A percentile compares a stretch with the other conserved stretches of the same genome.
phyloP scores from a whole-genome alignment of 148 eudicot species.

The Rhododendron henanense region DNA sequence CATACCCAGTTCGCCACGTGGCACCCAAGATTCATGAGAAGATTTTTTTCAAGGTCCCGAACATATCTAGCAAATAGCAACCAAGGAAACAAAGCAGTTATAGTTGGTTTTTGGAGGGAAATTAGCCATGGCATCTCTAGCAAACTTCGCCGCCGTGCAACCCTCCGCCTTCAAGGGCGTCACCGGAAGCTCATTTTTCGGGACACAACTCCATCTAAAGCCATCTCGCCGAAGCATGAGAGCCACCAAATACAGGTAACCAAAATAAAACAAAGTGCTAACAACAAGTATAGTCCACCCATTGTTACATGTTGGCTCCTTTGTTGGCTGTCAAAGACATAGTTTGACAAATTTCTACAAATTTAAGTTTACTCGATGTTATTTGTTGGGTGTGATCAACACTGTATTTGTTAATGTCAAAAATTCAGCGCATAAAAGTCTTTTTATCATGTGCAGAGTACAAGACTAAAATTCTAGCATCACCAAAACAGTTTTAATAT shows the following conservation, averaged over 20 bases:
- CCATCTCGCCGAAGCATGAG: slow-evolving; percentile 39
- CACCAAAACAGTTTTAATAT: too few species aligned
- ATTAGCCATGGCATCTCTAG: slow-evolving; percentile 63
- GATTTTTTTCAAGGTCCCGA: slow-evolving; percentile 8
- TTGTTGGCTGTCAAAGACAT: too few species aligned
- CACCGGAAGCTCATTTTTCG: slow-evolving; percentile 80
- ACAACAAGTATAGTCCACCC: background rate
- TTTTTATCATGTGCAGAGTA: too few species aligned
- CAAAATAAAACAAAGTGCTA: background rate
- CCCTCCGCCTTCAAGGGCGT: slow-evolving; percentile 72
- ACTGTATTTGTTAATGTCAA: background rate
- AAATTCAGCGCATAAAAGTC: too few species aligned
- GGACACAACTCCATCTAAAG: slow-evolving; percentile 63
- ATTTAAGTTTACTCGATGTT: background rate
- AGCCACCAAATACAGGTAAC: slow-evolving; percentile 49
- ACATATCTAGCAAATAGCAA: background rate
- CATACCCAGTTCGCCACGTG: slow-evolving; percentile 41
- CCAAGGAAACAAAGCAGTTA: background rate
- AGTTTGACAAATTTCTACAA: background rate
- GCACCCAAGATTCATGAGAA: slow-evolving; percentile 31
- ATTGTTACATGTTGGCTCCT: background rate
- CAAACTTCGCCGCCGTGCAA: slow-evolving; percentile 70
- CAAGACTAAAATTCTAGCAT: too few species aligned
- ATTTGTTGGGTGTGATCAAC: background rate
- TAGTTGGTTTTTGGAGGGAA: background rate